Base-by-base conservation (phyloP, 2,329 filamentous ascomycete species). In the Neofusicoccum cordaticola region DNA sequence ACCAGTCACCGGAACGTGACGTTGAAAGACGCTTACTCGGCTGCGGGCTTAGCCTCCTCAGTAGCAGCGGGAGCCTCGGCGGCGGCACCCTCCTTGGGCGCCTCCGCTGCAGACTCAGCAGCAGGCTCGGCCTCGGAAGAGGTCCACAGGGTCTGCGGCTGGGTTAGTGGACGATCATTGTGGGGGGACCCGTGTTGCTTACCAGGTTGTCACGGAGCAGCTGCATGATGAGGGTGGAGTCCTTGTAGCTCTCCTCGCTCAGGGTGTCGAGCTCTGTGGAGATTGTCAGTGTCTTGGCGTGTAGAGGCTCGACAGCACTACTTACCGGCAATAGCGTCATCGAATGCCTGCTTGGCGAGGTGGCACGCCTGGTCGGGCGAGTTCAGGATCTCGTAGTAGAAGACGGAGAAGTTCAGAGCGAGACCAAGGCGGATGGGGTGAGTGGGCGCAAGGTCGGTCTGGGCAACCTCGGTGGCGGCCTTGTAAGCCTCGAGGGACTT, bases 311-410 rank as follows among this genome's bases (percentile, higher is more conserved):
- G 13, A 4, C 35, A 13, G 6, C 1, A 15, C 13, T 35, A 63
- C 61, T 35, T 37, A 63, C 61, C 61, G 77, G 94, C 94, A 80
- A 98, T 97, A 76, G 94, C 94, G 80, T 97, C 94, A 79, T 98
- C 94, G 77, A 98, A 98, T 58, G 95, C 94, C 86, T 98, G 94
- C 89, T 98, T 98, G 82, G 94, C 94, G 71, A 98, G 89, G 80
- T 98, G 94, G 88, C 94, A 98, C 77, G 94, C 94, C 78, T 91
- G 92, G 82, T 97, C 93, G 76, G 93, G 94, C 41, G 93, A 96
- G 90, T 97, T 98, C 78, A 97, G 86, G 80, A 97, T 97, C 87
- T 97, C 95, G 83, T 97, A 97, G 88, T 97, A 97, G 86, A 97
- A 97, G 76, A 97, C 94, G 69, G 93, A 97, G 88, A 98, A 97